Evolutionary conservation across 768 basidiomycete species (phyloP), one percentile per base, ranked within the genome.

Genomic region (Leccinum barrowsii): DNA sequence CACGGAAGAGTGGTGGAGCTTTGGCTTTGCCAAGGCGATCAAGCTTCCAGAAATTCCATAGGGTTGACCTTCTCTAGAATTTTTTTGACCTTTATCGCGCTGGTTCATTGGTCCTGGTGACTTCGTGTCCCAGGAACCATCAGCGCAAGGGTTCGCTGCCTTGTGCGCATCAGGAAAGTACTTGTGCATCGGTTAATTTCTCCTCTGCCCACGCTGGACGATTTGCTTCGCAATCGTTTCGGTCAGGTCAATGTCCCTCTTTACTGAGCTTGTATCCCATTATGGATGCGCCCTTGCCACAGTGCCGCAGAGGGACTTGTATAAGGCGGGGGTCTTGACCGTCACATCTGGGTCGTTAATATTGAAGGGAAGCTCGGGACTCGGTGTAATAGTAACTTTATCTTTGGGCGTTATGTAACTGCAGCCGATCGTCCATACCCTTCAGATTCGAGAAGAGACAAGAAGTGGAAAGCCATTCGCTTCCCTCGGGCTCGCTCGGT

Each of bases 361-460:
- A 37, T 55, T 57, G 49, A 58, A 34, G 22, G 59, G 65, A 69
- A 64, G 56, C 44, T 28, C 56, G 17, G 53, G 60, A 7, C 48
- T 51, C 53, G 49, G 55, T 60, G 61, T 68, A 70, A 58, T 62
- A 61, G 62, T 59, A 59, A 67, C 68, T 28, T 56, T 70, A 62
- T 68, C 68, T 60, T 56, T 57, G 56, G 60, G 56, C 26, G 57
- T 64, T 62, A 68, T 66, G 69, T 69, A 69, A 69, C 61, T 10
- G 46, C 53, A 55, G 30, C 40, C 40, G 40, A 42, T 60, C 58
- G 51, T 59, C 44, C 44, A 34, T 56, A 22, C 53, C 51, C 40
- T 53, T 57, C 56, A 24, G 40, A 54, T 54, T 61, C 67, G 57
- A 63, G 60, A 63, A 66, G 61, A 44, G 50, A 44, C 54, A 13